Evolutionary conservation across 768 basidiomycete genomes (phyloP).

Genomic region (Terana coerulea): DNA sequence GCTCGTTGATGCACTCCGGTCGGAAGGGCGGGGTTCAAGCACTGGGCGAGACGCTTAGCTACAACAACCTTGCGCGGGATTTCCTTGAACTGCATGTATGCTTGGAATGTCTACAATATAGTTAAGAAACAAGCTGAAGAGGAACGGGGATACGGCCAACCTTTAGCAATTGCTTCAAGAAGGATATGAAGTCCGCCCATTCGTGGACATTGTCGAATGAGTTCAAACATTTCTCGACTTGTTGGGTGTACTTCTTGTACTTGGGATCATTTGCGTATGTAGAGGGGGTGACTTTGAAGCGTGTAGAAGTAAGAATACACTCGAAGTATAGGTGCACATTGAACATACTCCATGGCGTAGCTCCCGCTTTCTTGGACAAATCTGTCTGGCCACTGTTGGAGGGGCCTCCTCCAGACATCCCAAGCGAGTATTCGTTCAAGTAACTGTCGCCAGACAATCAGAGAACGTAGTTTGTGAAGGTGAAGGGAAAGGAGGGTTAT

Average conservation of each 20-base stretch:
- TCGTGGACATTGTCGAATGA: slow-evolving; percentile 96
- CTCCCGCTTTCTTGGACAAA: neutral
- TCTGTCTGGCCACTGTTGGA: neutral
- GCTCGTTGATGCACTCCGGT: slow-evolving; percentile 96
- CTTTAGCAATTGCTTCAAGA: slow-evolving; percentile 91
- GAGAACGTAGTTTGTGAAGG: neutral
- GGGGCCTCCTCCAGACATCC: slow-evolving; percentile 3
- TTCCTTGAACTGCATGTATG: slow-evolving; percentile 91
- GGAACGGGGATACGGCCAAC: slow-evolving; percentile 34
- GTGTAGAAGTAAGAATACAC: neutral
- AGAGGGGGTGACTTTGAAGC: slow-evolving; percentile 31
- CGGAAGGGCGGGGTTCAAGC: slow-evolving; percentile 95
- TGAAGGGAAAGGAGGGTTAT: neutral
- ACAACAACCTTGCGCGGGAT: slow-evolving; percentile 94
- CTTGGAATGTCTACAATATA: slow-evolving; percentile 74
- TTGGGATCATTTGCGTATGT: slow-evolving; percentile 79
- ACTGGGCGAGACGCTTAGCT: slow-evolving; percentile 92
- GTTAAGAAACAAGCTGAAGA: neutral
- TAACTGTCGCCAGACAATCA: neutral
- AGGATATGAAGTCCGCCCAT: slow-evolving; percentile 99
- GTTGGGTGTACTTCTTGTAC: slow-evolving; percentile 89
- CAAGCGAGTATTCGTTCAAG: neutral
- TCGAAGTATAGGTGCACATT: neutral
- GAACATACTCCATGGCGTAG: neutral
- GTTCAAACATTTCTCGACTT: slow-evolving; percentile 89